phyloP scores from a whole-genome alignment of 345 rosid genomes.

The Lumnitzera littorea region DNA sequence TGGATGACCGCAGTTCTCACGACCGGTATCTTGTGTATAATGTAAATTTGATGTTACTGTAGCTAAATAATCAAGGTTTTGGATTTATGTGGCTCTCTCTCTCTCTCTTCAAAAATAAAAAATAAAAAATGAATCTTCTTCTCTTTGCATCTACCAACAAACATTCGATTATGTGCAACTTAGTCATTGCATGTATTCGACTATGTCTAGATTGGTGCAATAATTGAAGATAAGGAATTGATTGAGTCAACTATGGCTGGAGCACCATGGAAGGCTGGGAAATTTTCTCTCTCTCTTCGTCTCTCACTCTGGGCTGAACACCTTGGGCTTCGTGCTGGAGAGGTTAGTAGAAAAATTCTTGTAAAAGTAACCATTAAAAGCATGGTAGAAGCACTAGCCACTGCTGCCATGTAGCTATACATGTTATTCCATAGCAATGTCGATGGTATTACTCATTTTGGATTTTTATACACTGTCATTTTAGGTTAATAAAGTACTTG shows the following conservation, averaged over 20 bases:
- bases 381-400: not conserved
- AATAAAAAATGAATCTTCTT: too few species aligned
- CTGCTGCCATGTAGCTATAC: too few species aligned
- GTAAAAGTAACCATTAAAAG: not conserved
- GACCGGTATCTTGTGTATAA: too few species aligned
- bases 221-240: slow-evolving; percentile 83
- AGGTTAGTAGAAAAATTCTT: slow-evolving; percentile 38
- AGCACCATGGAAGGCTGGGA: slow-evolving; percentile 95
- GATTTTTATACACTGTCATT: not conserved
- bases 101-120: too few species aligned
- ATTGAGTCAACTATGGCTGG: slow-evolving; percentile 90
- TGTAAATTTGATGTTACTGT: too few species aligned
- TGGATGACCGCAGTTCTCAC: too few species aligned
- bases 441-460: not conserved
- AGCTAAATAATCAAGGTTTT: too few species aligned
- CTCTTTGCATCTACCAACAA: too few species aligned
- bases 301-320: slow-evolving; percentile 95
- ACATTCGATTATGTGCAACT: not conserved
- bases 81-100: too few species aligned
- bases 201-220: slow-evolving; percentile 57
- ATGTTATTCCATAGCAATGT: not conserved
- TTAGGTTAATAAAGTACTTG: slow-evolving; percentile 63
- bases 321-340: slow-evolving; percentile 71
- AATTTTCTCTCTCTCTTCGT: slow-evolving; percentile 72
- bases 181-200: slow-evolving; percentile 8